These are phyloP conservation scores for Cryphonectria parasitica DNA, from an alignment of 2,329 filamentous ascomycete species.

Conservation along the genomic window DNA sequence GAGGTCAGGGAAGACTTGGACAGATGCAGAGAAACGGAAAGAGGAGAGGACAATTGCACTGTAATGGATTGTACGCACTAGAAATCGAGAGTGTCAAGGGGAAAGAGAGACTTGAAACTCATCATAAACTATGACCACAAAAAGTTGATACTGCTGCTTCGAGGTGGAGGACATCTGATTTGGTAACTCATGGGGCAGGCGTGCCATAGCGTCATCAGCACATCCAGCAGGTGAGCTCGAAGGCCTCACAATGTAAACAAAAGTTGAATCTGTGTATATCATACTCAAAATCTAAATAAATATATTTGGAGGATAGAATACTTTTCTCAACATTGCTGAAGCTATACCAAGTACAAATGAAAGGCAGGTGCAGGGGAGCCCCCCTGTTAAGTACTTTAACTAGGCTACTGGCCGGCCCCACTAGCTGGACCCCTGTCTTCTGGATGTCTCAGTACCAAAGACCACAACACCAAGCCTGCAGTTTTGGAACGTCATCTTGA, in stretches of 20 bases:
- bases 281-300: too few relatives aligned
- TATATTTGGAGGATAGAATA: too few relatives aligned
- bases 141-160: neutral
- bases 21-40: constrained; percentile 7
- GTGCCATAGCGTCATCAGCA: neutral
- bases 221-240: too few relatives aligned
- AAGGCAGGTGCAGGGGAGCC: neutral
- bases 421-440: neutral
- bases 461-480: neutral
- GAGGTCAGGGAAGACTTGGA: neutral
- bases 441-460: neutral
- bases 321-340: neutral
- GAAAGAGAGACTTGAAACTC: neutral
- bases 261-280: too few relatives aligned
- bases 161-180: neutral
- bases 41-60: constrained; percentile 14
- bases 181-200: neutral
- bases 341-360: neutral
- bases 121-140: neutral
- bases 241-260: too few relatives aligned
- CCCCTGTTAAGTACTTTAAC: neutral
- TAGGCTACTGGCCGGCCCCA: too few relatives aligned
- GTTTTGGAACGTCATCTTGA: neutral
- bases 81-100: neutral
- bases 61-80: neutral